phyloP scores from a whole-genome alignment of 1,284 basidiomycete genomes.

The Coniophora puteana region DNA sequence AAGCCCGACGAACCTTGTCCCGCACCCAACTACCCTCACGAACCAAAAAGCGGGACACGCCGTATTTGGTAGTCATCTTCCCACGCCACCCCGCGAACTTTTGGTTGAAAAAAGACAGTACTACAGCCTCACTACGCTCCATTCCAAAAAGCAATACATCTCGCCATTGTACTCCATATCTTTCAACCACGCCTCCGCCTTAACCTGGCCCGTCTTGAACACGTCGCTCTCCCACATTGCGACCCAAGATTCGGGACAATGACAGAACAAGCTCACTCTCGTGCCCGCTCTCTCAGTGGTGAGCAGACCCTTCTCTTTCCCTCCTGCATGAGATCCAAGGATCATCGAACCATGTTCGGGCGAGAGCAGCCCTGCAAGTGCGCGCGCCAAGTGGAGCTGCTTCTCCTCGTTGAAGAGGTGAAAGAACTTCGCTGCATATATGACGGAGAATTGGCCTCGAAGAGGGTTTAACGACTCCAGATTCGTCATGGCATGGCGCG shows the following conservation, averaged over 20 bases:
- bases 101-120: too few relatives aligned
- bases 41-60: too few relatives aligned
- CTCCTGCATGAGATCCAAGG: conserved; percentile 29
- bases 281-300: conserved; percentile 4
- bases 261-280: conserved; percentile 15
- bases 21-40: too few relatives aligned
- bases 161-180: too few relatives aligned
- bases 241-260: conserved; percentile 17
- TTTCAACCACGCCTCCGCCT: conserved; percentile 5
- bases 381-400: conserved; percentile 31
- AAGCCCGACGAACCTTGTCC: too few relatives aligned
- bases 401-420: conserved; percentile 38
- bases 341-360: conserved; percentile 35
- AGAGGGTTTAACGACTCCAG: conserved; percentile 33
- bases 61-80: too few relatives aligned
- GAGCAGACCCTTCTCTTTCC: conserved; percentile 8
- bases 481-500: conserved; percentile 18
- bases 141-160: conserved; percentile 10
- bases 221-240: conserved; percentile 15
- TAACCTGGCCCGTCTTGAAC: conserved; percentile 11
- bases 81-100: too few relatives aligned
- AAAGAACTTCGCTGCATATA: conserved; percentile 37
- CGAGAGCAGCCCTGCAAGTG: conserved; percentile 32
- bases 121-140: conserved; percentile 17
- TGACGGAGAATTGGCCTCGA: conserved; percentile 31